Base-by-base conservation (phyloP, 169 alveolate species). In the Plasmodium vinckei region DNA sequence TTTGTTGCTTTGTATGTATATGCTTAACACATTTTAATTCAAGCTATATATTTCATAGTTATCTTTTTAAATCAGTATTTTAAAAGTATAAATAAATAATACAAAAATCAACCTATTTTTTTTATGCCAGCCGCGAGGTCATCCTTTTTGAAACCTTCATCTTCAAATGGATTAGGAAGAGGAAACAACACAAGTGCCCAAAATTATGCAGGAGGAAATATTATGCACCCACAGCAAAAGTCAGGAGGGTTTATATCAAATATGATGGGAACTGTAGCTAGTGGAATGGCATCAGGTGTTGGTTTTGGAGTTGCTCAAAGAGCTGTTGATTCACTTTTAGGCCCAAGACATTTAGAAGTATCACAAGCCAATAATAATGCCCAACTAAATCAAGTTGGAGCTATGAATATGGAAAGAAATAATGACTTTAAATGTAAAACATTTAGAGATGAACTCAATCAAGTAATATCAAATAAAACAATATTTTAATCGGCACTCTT, bases 281-380 rank as follows among this genome's bases (percentile, higher is more conserved):
- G 87, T 21, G 92, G 92, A 61, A 73, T 87, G 92, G 89, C 92
- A 5, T 87, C 92, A 42, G 92, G 92, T 47, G 89, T 87, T 33
- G 92, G 92, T 21, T 87, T 87, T 72, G 92, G 92, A 65, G 71
- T 87, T 25, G 92, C 92, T 2, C 92, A 87, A 71, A 72, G 92
- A 56, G 89, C 89, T 5, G 92, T 87, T 19, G 92, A 87, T 44
- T 57, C 89, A 47, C 23, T 87, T 25, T 25, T 87, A 49, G 92
- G 92, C 0, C 84, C 92, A 72, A 46, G 92, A 53, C 92, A 87
- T 49, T 69, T 87, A 9, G 92, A 87, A 75, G 89, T 75, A 54
- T 44, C 73, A 2, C 92, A 87, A 56, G 39, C 17, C 17, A 75
- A 87, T 87, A 87, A 65, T 49, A 72, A 73, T 42, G 25, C 63